A percentile compares a stretch with the other conserved stretches of the same genome.
These are phyloP conservation scores for Sclerotinia trifoliorum DNA, from an alignment of 2,329 filamentous ascomycete genomes.

Conservation along the genomic window DNA sequence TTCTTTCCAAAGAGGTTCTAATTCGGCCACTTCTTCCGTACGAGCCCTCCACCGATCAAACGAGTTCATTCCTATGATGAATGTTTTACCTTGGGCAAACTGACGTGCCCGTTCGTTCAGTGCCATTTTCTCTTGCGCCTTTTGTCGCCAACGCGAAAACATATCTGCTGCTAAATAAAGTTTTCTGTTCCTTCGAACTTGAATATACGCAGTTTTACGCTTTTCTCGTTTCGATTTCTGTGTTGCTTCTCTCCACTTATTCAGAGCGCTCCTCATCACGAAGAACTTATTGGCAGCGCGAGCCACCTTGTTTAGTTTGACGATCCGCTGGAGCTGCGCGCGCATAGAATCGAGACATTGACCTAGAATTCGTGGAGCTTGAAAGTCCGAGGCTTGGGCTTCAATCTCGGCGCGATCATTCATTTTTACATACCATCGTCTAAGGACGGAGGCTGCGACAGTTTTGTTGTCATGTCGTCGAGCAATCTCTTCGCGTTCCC, in stretches of 20 bases:
- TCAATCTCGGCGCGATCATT: slow-evolving; percentile 29
- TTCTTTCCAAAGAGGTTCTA: slow-evolving; percentile 33
- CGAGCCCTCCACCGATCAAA: slow-evolving; percentile 39
- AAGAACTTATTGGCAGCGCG: slow-evolving; percentile 38
- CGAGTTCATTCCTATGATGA: slow-evolving; percentile 35
- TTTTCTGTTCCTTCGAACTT: slow-evolving; percentile 37
- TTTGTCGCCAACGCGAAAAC: slow-evolving; percentile 33
- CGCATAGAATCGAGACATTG: slow-evolving; percentile 30
- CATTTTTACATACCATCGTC: slow-evolving; percentile 33
- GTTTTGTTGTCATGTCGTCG: slow-evolving; percentile 31
- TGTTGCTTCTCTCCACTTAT: slow-evolving; percentile 36
- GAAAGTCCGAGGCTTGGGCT: slow-evolving; percentile 29
- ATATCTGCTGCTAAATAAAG: slow-evolving; percentile 35
- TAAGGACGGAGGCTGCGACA: slow-evolving; percentile 30
- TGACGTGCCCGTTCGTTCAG: slow-evolving; percentile 36
- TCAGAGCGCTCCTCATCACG: slow-evolving; percentile 33
- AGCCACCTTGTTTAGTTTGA: slow-evolving; percentile 33
- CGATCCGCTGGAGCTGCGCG: slow-evolving; percentile 29
- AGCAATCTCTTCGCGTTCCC: slow-evolving; percentile 34
- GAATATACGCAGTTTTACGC: slow-evolving; percentile 36
- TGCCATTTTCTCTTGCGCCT: slow-evolving; percentile 32
- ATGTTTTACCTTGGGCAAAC: slow-evolving; percentile 31
- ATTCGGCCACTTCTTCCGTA: slow-evolving; percentile 34
- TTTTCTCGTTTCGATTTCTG: slow-evolving; percentile 37
- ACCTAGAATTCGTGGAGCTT: slow-evolving; percentile 30